Conservation (phyloP, 805 yeast genomes). For the Barnettozyma vustinii region DNA sequence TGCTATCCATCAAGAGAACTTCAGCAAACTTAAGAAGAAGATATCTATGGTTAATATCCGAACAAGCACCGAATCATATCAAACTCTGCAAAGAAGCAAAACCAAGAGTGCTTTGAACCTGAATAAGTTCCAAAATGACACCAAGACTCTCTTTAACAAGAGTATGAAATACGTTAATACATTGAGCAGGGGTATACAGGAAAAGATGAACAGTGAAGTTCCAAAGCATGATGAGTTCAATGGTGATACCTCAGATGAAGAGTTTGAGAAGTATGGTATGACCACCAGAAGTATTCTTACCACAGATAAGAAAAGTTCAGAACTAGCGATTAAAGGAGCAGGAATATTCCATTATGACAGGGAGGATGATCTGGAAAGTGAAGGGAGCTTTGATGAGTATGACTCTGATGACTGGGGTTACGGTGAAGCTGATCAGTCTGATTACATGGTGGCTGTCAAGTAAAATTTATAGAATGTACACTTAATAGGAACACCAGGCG, state of each 20-base stretch:
- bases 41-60: slow-evolving; percentile 18
- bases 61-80: slow-evolving; percentile 7
- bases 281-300: background rate
- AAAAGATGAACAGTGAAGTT: slow-evolving; percentile 22
- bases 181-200: slow-evolving; percentile 28
- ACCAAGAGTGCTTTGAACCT: slow-evolving; percentile 1
- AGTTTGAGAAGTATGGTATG: slow-evolving; percentile 1
- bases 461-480: background rate
- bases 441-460: slow-evolving; percentile 23
- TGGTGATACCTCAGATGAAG: slow-evolving; percentile 7
- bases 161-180: slow-evolving; percentile 19
- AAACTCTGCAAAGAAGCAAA: slow-evolving; percentile 3
- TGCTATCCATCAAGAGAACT: slow-evolving; percentile 12
- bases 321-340: background rate
- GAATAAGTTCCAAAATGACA: slow-evolving; percentile 21
- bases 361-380: slow-evolving; percentile 14
- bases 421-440: slow-evolving; percentile 25
- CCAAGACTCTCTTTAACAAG: slow-evolving; percentile 17
- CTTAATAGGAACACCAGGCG: no score
- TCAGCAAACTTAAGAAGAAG: slow-evolving; percentile 18
- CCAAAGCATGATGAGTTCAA: slow-evolving; percentile 15
- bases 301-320: background rate
- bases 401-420: slow-evolving; percentile 23
- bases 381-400: slow-evolving; percentile 13
- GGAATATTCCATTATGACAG: background rate